A percentile compares a stretch with the other conserved stretches of the same genome.
phyloP scores from a whole-genome alignment of 805 yeast genomes.

The Saccharomycopsis fibuligera region DNA sequence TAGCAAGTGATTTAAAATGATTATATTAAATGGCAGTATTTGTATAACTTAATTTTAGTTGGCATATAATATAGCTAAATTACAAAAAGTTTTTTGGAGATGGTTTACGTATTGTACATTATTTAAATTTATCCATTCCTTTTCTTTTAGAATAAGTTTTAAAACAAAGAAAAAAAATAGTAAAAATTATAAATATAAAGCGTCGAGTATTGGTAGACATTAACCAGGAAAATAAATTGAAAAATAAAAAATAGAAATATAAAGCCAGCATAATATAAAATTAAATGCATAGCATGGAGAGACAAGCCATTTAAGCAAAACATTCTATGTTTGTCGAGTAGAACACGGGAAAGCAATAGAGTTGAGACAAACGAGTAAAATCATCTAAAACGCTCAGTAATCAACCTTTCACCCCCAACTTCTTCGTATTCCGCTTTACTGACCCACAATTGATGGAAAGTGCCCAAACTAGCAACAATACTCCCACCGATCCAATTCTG shows the following conservation, averaged over 20 bases:
- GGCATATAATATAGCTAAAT: too few relatives aligned
- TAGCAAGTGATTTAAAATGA: too few relatives aligned
- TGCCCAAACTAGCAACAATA: conserved; percentile 79
- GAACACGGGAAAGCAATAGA: too few relatives aligned
- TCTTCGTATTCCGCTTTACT: conserved; percentile 82
- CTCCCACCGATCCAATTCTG: conserved; percentile 93
- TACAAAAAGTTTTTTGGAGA: too few relatives aligned
- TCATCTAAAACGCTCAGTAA: conserved; percentile 76
- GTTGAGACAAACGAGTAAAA: not conserved
- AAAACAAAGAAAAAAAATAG: not conserved
- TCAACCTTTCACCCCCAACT: conserved; percentile 75
- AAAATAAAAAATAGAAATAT: not conserved
- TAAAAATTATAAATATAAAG: too few relatives aligned
- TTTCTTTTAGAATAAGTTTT: not conserved
- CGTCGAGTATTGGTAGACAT: not conserved
- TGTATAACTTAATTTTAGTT: not conserved
- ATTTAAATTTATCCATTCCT: too few relatives aligned
- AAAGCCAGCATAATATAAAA: too few relatives aligned
- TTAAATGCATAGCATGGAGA: too few relatives aligned
- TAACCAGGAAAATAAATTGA: not conserved
- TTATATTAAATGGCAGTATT: too few relatives aligned
- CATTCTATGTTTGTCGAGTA: not conserved
- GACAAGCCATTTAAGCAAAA: too few relatives aligned
- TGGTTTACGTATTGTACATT: too few relatives aligned
- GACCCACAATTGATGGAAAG: conserved; percentile 95